Conservation (phyloP, 2,329 filamentous ascomycete species). For the Cercospora canescens region DNA sequence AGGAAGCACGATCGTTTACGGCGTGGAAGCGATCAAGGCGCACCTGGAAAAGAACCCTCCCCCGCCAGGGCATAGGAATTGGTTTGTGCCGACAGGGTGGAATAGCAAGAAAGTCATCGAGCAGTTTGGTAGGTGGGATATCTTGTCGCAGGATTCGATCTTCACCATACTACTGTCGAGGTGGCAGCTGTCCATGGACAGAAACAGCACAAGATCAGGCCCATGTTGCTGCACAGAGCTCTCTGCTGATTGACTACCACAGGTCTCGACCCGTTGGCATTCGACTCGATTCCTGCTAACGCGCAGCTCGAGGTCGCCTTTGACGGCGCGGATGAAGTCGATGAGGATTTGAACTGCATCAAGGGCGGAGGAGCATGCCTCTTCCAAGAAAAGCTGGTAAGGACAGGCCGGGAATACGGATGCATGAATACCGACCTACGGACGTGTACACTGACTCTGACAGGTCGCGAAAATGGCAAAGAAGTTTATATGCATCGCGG, state of each 20-base stretch:
- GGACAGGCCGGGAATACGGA: slow-evolving; percentile 17
- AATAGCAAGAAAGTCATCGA: slow-evolving; percentile 87
- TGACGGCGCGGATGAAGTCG: slow-evolving; percentile 95
- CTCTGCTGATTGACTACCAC: not conserved
- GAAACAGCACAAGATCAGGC: not conserved
- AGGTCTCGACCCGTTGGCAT: slow-evolving; percentile 70
- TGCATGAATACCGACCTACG: slow-evolving; percentile 68
- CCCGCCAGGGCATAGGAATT: slow-evolving; percentile 62
- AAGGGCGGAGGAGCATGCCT: slow-evolving; percentile 97
- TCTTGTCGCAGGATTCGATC: not conserved
- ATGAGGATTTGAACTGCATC: slow-evolving; percentile 92
- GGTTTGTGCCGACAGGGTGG: slow-evolving; percentile 89
- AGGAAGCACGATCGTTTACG: slow-evolving; percentile 79
- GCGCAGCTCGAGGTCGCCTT: slow-evolving; percentile 82
- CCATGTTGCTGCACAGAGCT: not conserved
- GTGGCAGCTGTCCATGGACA: not conserved
- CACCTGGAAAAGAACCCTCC: slow-evolving; percentile 48
- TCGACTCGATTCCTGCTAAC: slow-evolving; percentile 69
- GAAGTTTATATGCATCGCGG: slow-evolving; percentile 46
- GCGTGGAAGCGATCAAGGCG: slow-evolving; percentile 74
- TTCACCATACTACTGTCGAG: not conserved
- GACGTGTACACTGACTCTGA: not conserved
- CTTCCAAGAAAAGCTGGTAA: slow-evolving; percentile 86
- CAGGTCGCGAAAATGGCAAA: slow-evolving; percentile 21
- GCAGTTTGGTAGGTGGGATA: slow-evolving; percentile 53